Evolutionary conservation across 345 rosid genomes (phyloP).

Genomic region (Schrenkiella parvula): DNA sequence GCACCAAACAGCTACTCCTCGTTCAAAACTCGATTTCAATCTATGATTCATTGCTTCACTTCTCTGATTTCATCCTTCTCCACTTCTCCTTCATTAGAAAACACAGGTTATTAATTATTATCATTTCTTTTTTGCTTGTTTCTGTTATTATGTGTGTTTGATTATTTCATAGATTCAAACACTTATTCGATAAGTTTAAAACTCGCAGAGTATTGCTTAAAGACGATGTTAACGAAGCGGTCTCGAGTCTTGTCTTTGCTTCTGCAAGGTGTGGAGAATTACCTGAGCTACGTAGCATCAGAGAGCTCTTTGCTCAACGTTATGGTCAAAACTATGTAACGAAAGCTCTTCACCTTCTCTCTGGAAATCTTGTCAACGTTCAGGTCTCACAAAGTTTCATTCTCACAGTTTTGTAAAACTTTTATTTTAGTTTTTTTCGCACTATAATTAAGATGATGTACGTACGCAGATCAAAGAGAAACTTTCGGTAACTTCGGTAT

Average conservation of each 20-base stretch:
- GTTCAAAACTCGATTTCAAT: conserved; percentile 45
- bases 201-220: conserved; percentile 59
- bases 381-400: conserved; percentile 45
- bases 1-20: conserved; percentile 57
- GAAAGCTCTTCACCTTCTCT: conserved; percentile 49
- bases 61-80: conserved; percentile 53
- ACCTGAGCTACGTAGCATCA: conserved; percentile 55
- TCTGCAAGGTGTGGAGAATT: conserved; percentile 82
- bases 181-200: background rate
- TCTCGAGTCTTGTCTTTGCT: conserved; percentile 78
- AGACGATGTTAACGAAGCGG: conserved; percentile 69
- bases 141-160: background rate
- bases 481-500: conserved; percentile 37
- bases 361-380: conserved; percentile 63
- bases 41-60: conserved; percentile 55
- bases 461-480: conserved; percentile 52
- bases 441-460: background rate
- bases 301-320: conserved; percentile 67
- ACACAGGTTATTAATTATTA: conserved; percentile 53
- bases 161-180: background rate
- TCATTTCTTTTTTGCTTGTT: background rate
- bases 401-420: background rate
- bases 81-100: conserved; percentile 56
- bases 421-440: background rate
- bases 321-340: conserved; percentile 55